A percentile compares a stretch with the other conserved stretches of the same genome.
phyloP scores from a whole-genome alignment of 805 yeast species.

The Starmerella khaoyaiensis region DNA sequence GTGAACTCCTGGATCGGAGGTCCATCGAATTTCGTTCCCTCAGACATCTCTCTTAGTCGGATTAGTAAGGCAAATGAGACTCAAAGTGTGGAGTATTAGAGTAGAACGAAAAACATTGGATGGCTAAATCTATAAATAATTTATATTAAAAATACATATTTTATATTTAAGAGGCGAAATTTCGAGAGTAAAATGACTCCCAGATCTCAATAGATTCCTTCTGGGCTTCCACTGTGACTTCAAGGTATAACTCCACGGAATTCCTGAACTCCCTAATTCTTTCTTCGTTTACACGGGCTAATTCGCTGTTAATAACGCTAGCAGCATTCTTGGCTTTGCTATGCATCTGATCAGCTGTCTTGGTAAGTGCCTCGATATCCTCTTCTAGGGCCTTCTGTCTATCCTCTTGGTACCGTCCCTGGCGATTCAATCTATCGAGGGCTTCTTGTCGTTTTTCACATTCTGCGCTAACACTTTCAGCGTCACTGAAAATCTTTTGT shows the following conservation, averaged over 20 bases:
- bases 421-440: slow-evolving; percentile 35
- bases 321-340: slow-evolving; percentile 52
- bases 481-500: slow-evolving; percentile 39
- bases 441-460: slow-evolving; percentile 35
- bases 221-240: slow-evolving; percentile 81
- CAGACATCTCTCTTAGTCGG: no score
- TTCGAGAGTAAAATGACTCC: slow-evolving; percentile 43
- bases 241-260: slow-evolving; percentile 79
- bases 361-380: slow-evolving; percentile 47
- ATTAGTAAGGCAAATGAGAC: no score
- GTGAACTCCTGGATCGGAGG: slow-evolving; percentile 34
- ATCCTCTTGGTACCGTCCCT: slow-evolving; percentile 47
- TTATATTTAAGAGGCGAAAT: slow-evolving; percentile 8
- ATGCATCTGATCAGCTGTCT: slow-evolving; percentile 41
- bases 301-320: slow-evolving; percentile 52
- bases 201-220: slow-evolving; percentile 51
- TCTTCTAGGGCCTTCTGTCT: slow-evolving; percentile 43
- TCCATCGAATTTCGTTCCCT: slow-evolving; percentile 17
- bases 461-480: slow-evolving; percentile 37
- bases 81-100: no score
- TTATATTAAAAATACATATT: not conserved
- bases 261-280: slow-evolving; percentile 75
- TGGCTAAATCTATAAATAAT: no score
- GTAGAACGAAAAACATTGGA: no score
- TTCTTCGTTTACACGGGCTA: slow-evolving; percentile 56